Evolutionary conservation across 1,139 yeast genomes (phyloP), one percentile per base, ranked within the genome.

Genomic region (Hyphopichia buzzinii): DNA sequence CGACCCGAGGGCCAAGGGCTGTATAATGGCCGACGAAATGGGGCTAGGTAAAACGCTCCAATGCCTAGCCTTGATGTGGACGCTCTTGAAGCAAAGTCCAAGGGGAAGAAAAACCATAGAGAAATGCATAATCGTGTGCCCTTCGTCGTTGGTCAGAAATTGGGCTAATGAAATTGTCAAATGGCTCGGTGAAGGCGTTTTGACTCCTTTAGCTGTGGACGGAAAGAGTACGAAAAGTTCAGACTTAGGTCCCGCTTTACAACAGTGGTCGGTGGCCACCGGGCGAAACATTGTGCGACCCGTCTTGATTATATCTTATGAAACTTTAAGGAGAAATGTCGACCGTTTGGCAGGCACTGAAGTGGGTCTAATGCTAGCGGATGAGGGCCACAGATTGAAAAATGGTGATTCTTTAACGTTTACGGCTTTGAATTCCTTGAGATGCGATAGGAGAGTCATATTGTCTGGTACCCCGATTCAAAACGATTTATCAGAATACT

Each of bases 11-110:
- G 97, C 97, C 0, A 81, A 84, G 54, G 99, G 99, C 1, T 92
- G 98, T 56, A 94, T 92, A 37, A 92, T 92, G 98, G 99, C 99
- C 0, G 99, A 92, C 65, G 99, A 89, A 63, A 92, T 92, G 98
- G 98, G 98, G 2, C 71, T 92, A 31, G 98, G 98, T 17, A 92
- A 92, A 56, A 92, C 99, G 0, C 69, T 92, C 30, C 99, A 92
- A 59, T 94, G 98, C 57, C 74, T 92, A 31, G 74, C 97, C 0
- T 69, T 92, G 30, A 76, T 92, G 87, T 92, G 98, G 98, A 92
- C 98, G 0, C 60, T 92, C 36, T 68, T 92, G 31, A 79, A 77
- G 45, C 99, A 92, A 57, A 84, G 96, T 13, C 97, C 98, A 0
- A 77, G 92, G 38, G 97, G 97, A 2, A 79, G 72, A 42, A 78